These are phyloP conservation scores for Poronia punctata DNA, from an alignment of 495 filamentous ascomycete species.

Conservation along the genomic window DNA sequence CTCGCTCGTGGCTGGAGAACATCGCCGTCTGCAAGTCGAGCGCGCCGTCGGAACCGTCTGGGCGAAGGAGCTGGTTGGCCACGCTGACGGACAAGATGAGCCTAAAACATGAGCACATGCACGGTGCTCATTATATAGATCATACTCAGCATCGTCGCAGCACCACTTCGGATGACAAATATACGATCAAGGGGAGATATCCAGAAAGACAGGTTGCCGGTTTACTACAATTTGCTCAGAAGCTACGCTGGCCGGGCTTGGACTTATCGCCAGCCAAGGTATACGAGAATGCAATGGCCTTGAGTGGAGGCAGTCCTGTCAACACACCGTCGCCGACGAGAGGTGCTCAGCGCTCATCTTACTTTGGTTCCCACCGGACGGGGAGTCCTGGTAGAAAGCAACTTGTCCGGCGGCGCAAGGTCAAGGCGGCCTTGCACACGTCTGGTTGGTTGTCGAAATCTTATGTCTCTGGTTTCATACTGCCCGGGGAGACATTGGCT, in stretches of 20 bases:
- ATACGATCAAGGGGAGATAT: slow-evolving; percentile 38
- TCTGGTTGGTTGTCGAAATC: slow-evolving; percentile 77
- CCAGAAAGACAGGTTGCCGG: slow-evolving; percentile 47
- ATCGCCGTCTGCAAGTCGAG: slow-evolving; percentile 44
- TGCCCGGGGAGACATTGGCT: slow-evolving; percentile 65
- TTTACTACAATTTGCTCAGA: slow-evolving; percentile 50
- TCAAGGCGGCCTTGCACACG: slow-evolving; percentile 40
- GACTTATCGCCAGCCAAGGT: slow-evolving; percentile 32
- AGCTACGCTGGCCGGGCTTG: slow-evolving; percentile 49
- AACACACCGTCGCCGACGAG: slow-evolving; percentile 31
- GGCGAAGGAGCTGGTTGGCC: slow-evolving; percentile 41
- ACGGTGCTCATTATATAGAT: slow-evolving; percentile 22
- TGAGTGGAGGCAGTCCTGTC: slow-evolving; percentile 34
- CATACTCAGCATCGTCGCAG: slow-evolving; percentile 24
- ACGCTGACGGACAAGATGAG: slow-evolving; percentile 47
- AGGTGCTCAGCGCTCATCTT: slow-evolving; percentile 36
- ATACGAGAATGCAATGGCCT: slow-evolving; percentile 31
- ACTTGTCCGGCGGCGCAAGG: slow-evolving; percentile 27
- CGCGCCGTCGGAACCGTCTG: slow-evolving; percentile 28
- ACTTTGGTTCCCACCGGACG: slow-evolving; percentile 26
- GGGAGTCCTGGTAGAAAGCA: slow-evolving; percentile 19
- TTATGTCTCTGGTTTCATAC: slow-evolving; percentile 69
- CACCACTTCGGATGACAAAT: slow-evolving; percentile 27
- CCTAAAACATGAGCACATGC: slow-evolving; percentile 32
- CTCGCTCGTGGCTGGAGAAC: slow-evolving; percentile 69